Evolutionary conservation across 2,329 filamentous ascomycete genomes (phyloP).

Genomic region (Lasiodiplodia hormozganensis): DNA sequence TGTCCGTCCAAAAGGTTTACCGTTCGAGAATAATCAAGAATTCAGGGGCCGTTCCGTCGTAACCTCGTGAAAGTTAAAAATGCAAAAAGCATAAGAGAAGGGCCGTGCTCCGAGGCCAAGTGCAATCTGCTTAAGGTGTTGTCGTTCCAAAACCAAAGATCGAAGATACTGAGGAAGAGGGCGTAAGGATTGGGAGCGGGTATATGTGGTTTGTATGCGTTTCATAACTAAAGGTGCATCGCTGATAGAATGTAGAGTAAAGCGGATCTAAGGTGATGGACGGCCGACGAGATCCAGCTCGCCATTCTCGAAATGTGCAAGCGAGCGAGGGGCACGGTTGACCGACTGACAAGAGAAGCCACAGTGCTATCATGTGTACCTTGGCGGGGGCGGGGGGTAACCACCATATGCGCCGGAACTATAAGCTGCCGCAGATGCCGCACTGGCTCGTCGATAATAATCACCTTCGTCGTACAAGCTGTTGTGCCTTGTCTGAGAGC

Average conservation of each 20-base stretch:
- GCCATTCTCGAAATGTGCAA: not conserved
- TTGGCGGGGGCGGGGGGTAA: conserved; percentile 24
- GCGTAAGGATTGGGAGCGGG: conserved; percentile 14
- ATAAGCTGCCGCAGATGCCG: not conserved
- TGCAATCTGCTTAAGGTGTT: conserved; percentile 9
- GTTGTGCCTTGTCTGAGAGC: conserved; percentile 18
- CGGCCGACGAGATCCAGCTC: conserved; percentile 23
- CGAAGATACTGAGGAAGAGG: not conserved
- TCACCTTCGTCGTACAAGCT: conserved; percentile 21
- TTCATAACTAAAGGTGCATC: not conserved
- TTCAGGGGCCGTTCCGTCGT: conserved; percentile 17
- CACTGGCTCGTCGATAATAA: conserved; percentile 2
- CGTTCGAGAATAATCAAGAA: conserved; percentile 13
- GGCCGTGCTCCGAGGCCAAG: conserved; percentile 19
- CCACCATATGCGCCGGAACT: conserved; percentile 3
- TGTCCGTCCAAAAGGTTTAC: conserved; percentile 13
- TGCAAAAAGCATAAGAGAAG: not conserved
- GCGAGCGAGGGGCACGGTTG: not conserved
- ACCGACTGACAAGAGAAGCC: not conserved
- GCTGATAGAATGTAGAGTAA: not conserved
- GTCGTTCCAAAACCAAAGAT: not conserved
- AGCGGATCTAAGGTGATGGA: conserved; percentile 11
- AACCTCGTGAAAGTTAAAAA: conserved; percentile 9
- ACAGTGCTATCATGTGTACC: conserved; percentile 13
- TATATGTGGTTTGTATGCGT: conserved; percentile 22